Evolutionary conservation across 306 rosid genomes (phyloP).

Genomic region (Cicer chorassanicum): DNA sequence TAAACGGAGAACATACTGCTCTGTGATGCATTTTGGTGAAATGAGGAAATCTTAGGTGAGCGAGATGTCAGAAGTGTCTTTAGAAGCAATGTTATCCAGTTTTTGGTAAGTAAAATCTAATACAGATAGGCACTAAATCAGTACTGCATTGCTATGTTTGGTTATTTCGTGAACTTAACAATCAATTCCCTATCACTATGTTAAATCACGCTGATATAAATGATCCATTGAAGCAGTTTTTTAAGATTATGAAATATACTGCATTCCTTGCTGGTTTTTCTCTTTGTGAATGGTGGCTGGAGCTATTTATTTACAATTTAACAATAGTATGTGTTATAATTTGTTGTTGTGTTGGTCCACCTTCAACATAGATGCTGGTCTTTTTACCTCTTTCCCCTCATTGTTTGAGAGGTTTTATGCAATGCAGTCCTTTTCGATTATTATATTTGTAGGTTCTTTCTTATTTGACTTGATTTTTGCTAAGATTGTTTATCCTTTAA

Average conservation of each 20-base stretch:
- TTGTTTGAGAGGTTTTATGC: conserved; percentile 20
- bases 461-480: conserved; percentile 34
- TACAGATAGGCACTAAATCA: neutral
- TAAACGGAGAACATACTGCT: conserved; percentile 5
- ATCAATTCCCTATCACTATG: conserved; percentile 3
- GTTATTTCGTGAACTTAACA: neutral
- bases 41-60: neutral
- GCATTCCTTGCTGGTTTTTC: conserved; percentile 15
- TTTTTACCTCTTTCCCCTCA: conserved; percentile 8
- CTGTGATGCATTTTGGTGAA: neutral
- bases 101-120: neutral
- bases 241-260: neutral
- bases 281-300: conserved; percentile 31
- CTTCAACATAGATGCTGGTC: conserved; percentile 27
- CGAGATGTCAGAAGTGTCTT: neutral
- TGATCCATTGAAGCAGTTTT: neutral
- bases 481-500: conserved; percentile 33
- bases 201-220: conserved; percentile 9
- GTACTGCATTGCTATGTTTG: neutral
- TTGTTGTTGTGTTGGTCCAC: conserved; percentile 2
- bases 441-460: conserved; percentile 37
- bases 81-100: neutral
- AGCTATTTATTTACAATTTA: conserved; percentile 22
- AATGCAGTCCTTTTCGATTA: neutral
- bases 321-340: conserved; percentile 9